Conservation (phyloP, 352 stramenopile species). For the Phytophthora pistaciae region DNA sequence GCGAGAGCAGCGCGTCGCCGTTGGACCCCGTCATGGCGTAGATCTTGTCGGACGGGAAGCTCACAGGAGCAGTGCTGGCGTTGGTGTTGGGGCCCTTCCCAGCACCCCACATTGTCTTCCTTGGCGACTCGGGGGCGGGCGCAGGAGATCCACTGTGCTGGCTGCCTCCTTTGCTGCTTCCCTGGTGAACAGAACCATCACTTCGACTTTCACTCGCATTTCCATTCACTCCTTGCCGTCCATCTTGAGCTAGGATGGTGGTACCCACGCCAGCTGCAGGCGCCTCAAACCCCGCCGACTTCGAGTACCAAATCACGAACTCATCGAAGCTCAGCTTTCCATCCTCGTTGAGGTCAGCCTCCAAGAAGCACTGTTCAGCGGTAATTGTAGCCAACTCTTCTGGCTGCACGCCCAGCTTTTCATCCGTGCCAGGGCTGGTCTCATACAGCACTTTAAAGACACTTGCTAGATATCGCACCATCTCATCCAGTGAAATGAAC, state of each 20-base stretch:
- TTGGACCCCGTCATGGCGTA: slow-evolving; percentile 47
- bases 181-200: slow-evolving; percentile 11
- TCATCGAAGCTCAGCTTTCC: slow-evolving; percentile 88
- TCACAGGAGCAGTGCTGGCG: slow-evolving; percentile 22
- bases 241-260: slow-evolving; percentile 25
- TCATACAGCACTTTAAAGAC: slow-evolving; percentile 92
- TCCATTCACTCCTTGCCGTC: slow-evolving; percentile 17
- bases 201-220: slow-evolving; percentile 22
- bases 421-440: slow-evolving; percentile 68
- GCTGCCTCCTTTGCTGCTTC: slow-evolving; percentile 24
- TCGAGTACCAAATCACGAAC: slow-evolving; percentile 88
- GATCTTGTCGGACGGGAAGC: slow-evolving; percentile 54
- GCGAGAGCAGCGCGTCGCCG: slow-evolving; percentile 54
- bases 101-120: slow-evolving; percentile 37
- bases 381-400: slow-evolving; percentile 83
- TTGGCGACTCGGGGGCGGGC: slow-evolving; percentile 30
- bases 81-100: slow-evolving; percentile 19
- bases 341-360: slow-evolving; percentile 85
- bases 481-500: slow-evolving; percentile 89
- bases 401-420: slow-evolving; percentile 66
- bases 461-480: slow-evolving; percentile 84
- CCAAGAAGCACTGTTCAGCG: slow-evolving; percentile 86
- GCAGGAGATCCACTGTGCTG: slow-evolving; percentile 20
- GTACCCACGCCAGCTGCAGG: slow-evolving; percentile 45
- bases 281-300: slow-evolving; percentile 56